Conservation (phyloP, 192 early-diverging fungal species). For the Spizellomyces punctatus region DNA sequence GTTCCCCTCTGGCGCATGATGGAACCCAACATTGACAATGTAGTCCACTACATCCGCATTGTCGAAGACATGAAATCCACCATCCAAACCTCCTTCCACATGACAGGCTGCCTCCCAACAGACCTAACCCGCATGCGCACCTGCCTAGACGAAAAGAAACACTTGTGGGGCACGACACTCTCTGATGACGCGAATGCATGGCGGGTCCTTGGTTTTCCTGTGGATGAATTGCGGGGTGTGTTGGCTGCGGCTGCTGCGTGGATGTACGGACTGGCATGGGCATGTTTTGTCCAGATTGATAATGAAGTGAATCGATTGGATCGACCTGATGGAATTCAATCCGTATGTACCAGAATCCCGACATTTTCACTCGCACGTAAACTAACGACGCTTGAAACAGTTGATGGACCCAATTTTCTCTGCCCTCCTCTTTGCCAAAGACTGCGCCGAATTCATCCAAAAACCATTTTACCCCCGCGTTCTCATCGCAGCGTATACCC, state of each 20-base stretch:
- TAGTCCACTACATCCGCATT: slow-evolving; percentile 19
- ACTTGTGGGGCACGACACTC: slow-evolving; percentile 9
- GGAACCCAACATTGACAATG: slow-evolving; percentile 20
- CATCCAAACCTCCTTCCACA: neutral
- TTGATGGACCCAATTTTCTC: slow-evolving; percentile 18
- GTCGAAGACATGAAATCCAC: slow-evolving; percentile 32
- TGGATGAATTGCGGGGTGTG: slow-evolving; percentile 12
- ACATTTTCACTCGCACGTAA: neutral
- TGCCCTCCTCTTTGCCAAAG: slow-evolving; percentile 14
- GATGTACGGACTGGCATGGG: slow-evolving; percentile 26
- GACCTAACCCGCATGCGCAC: slow-evolving; percentile 10
- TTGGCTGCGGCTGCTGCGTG: slow-evolving; percentile 6
- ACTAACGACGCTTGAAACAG: neutral
- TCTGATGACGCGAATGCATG: slow-evolving; percentile 4
- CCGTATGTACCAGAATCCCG: neutral
- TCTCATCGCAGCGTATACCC: slow-evolving; percentile 10
- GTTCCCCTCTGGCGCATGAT: slow-evolving; percentile 21
- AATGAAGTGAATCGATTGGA: neutral
- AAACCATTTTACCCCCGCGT: neutral
- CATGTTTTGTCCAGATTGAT: slow-evolving; percentile 10
- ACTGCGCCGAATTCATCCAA: slow-evolving; percentile 19
- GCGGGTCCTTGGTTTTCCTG: slow-evolving; percentile 25
- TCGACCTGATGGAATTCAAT: neutral
- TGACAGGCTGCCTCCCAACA: slow-evolving; percentile 3
- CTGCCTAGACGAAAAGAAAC: slow-evolving; percentile 5